Base-by-base conservation (phyloP, 2,329 filamentous ascomycete species). In the Aspergillus quadricinctus region DNA sequence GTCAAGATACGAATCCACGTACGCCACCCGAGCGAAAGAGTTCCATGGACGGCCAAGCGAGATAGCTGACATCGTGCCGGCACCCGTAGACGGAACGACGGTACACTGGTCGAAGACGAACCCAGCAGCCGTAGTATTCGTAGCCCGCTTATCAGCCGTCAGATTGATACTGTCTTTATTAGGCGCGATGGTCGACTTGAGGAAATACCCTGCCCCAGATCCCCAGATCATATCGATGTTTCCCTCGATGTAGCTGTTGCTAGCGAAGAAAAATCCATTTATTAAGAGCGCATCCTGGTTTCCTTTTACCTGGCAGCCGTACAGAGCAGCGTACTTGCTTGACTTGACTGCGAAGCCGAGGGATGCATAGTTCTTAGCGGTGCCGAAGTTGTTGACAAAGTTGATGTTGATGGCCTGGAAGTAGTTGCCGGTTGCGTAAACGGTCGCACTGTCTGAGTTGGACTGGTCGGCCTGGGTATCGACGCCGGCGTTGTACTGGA, bases 191-290 rank as follows among this genome's bases (percentile, higher is more conserved):
- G 69, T 72, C 7, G 68, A 69, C 54, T 68, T 69, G n/a, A 64
- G 65, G 68, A 80, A 79, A 59, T 80, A 80, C 6, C 68, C 77
- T 0, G 75, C 68, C 2, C 77, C 77, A 27, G 70, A 66, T 9
- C 77, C 77, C 63, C 72, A 73, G 23, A 75, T 78, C 69, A 78
- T 77, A 40, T 79, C 75, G 35, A 76, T 68, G 27, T 74, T 74
- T 4, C 73, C 75, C 54, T 73, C 70, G 35, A 76, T 69, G 55
- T 75, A 73, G 7, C 69, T 71, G 58, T 75, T 74, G 61, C 72
- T 75, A 2, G 70, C 67, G 59, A 76, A 77, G n/a, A 77, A 53
- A 46, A 66, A 67, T 3, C 73, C 72, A 8, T 69, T 72, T 45
- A 77, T 67, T 49, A 68, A 63, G 8, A 76, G 65, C 0, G 73